Percentiles rank a stretch among this genome's conserved stretches.
phyloP scores from a whole-genome alignment of 2,329 filamentous ascomycete genomes.

The Diaporthe ilicicola region DNA sequence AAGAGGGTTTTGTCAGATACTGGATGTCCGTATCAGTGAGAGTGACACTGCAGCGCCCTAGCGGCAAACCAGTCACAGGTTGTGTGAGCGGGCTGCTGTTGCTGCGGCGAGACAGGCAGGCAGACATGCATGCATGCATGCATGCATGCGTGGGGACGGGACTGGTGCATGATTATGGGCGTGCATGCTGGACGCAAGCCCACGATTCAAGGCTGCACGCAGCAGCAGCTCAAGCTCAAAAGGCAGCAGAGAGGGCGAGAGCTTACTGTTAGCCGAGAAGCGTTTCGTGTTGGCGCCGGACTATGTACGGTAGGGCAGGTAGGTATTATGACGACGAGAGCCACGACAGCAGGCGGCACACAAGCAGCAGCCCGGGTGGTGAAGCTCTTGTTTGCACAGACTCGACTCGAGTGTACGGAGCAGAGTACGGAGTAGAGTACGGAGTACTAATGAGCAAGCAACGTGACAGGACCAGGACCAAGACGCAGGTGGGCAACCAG shows the following conservation, averaged over 20 bases:
- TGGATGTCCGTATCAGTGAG: conserved; percentile 20
- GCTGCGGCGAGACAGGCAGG: neutral
- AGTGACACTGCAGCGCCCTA: conserved; percentile 19
- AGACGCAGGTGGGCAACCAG: conserved; percentile 4
- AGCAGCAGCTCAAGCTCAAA: neutral
- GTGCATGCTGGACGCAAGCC: conserved; percentile 4
- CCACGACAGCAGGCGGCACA: neutral
- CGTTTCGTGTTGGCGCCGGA: neutral
- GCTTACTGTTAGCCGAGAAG: conserved; percentile 1
- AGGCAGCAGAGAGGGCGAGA: neutral
- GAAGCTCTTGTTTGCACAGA: conserved; percentile 8
- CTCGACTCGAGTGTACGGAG: no score
- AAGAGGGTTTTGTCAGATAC: conserved; percentile 6
- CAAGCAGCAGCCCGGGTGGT: neutral
- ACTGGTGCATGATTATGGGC: conserved; percentile 14
- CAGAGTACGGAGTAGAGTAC: no score
- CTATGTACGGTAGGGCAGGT: neutral
- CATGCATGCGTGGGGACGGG: neutral
- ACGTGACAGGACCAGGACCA: neutral
- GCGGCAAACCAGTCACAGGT: conserved; percentile 7
- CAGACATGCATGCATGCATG: neutral
- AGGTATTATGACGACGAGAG: neutral
- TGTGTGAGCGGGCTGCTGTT: neutral
- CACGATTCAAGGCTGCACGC: conserved; percentile 13
- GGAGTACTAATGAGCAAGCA: neutral